Percentiles rank a stretch among this genome's conserved stretches.
Conservation (phyloP, 306 rosid genomes). For the Malus sylvestris region DNA sequence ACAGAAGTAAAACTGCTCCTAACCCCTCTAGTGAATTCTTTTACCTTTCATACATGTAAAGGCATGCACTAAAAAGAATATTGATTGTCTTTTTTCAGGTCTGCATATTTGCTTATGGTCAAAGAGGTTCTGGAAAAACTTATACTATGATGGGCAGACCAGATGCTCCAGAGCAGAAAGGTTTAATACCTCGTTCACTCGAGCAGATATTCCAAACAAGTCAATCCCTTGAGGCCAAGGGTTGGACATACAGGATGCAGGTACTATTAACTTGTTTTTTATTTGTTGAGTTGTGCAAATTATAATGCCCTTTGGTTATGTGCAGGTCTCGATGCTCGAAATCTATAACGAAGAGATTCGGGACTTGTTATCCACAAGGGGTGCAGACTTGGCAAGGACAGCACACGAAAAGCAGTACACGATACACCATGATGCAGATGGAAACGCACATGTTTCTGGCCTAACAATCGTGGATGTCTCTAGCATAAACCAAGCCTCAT, state of each 20-base stretch:
- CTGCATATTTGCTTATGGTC: conserved; percentile 93
- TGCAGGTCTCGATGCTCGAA: conserved; percentile 77
- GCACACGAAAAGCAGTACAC: conserved; percentile 76
- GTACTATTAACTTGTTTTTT: conserved; percentile 25
- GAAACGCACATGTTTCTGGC: conserved; percentile 77
- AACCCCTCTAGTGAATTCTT: background rate
- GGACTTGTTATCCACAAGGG: conserved; percentile 57
- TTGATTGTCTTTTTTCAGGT: conserved; percentile 46
- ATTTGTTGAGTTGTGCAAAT: conserved; percentile 1
- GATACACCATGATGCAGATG: conserved; percentile 81
- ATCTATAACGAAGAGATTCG: conserved; percentile 88
- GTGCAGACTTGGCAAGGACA: conserved; percentile 36
- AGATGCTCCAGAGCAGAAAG: conserved; percentile 65
- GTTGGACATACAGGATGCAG: conserved; percentile 90
- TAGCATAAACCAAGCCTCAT: conserved; percentile 70
- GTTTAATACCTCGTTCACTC: conserved; percentile 83
- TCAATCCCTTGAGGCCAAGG: conserved; percentile 65
- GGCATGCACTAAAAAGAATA: conserved; percentile 1
- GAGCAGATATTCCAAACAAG: conserved; percentile 82
- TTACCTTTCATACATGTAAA: background rate
- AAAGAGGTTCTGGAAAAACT: conserved; percentile 87
- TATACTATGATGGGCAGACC: conserved; percentile 94
- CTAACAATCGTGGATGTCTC: conserved; percentile 72
- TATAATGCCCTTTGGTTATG: background rate
- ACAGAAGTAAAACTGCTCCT: background rate